Conservation (phyloP, 148 eudicot species). For the Pharnaceum exiguum region DNA sequence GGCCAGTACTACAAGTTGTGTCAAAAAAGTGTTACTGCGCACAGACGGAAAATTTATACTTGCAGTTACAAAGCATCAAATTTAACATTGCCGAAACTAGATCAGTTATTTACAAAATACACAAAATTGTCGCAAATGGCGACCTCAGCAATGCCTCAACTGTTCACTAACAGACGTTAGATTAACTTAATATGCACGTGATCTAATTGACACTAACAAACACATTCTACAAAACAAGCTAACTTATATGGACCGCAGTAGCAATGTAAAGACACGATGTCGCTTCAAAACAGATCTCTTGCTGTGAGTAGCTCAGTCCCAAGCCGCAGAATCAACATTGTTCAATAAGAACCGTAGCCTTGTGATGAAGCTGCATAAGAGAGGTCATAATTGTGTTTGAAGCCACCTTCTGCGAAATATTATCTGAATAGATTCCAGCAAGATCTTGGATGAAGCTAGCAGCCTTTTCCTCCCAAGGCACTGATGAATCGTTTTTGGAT, state of each 20-base stretch:
- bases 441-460: conserved; percentile 30
- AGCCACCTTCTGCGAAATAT: conserved; percentile 8
- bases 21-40: background rate
- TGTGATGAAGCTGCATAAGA: conserved; percentile 52
- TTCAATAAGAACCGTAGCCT: conserved; percentile 52
- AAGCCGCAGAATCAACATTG: conserved; percentile 24
- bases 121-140: conserved; percentile 2
- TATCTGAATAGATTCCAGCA: conserved; percentile 17
- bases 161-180: background rate
- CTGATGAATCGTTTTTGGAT: conserved; percentile 1
- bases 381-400: conserved; percentile 13
- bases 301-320: background rate
- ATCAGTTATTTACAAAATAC: conserved; percentile 8
- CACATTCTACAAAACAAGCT: conserved; percentile 7
- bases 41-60: background rate
- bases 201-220: conserved; percentile 15
- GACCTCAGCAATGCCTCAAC: background rate
- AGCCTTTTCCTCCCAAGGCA: conserved; percentile 32
- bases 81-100: background rate
- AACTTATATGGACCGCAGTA: conserved; percentile 5
- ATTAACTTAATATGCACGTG: conserved; percentile 7
- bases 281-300: background rate
- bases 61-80: background rate
- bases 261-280: background rate
- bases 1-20: background rate